Evolutionary conservation across 192 early-diverging fungal genomes (phyloP), one percentile per base, ranked within the genome.

Genomic region (Podila epigama): DNA sequence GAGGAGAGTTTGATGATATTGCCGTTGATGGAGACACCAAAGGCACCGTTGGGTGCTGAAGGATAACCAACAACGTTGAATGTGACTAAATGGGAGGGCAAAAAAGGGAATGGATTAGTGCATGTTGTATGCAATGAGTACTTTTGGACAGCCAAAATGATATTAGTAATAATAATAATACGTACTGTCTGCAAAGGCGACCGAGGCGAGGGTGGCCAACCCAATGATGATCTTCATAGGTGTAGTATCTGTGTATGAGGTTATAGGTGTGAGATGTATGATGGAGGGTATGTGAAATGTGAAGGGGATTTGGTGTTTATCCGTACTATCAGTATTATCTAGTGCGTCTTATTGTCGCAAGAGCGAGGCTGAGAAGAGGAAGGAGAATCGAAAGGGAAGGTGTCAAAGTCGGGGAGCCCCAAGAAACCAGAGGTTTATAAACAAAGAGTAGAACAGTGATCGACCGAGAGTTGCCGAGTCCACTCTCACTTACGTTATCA

Each of bases 51-150:
- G 39, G 3, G 8, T 22, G 51, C 32, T 5, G 63, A 40, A 64
- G 63, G 63, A 15, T 64, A 64, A 20, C 63, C 52, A n/a, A 64
- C 39, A 25, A 64, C 52, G 63, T 55, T 64, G 51, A 64, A 64
- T 3, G 63, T 64, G 37, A 64, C 63, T 64, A 64, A 36, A 39
- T 8, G 18, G 48, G 35, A 18, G 31, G n/a, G 34, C 22, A 50
- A n/a, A 22, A 12, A 13, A 13, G 35, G n/a, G n/a, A 0, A 9
- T 6, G n/a, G 6, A 5, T 62, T 62, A 52, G 34, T 3, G 15
- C 25, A 22, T 48, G 20, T 18, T 9, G 25, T 18, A 25, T 48
- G 5, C 7, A 22, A 48, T 22, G n/a, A n/a, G 25, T 22, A 39
- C 9, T 34, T 2, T 39, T 2, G 16, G n/a, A 56, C 34, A 36